Evolutionary conservation across 495 filamentous ascomycete genomes (phyloP), one percentile per base, ranked within the genome.

Genomic region (Symbiotaphrina buchneri): DNA sequence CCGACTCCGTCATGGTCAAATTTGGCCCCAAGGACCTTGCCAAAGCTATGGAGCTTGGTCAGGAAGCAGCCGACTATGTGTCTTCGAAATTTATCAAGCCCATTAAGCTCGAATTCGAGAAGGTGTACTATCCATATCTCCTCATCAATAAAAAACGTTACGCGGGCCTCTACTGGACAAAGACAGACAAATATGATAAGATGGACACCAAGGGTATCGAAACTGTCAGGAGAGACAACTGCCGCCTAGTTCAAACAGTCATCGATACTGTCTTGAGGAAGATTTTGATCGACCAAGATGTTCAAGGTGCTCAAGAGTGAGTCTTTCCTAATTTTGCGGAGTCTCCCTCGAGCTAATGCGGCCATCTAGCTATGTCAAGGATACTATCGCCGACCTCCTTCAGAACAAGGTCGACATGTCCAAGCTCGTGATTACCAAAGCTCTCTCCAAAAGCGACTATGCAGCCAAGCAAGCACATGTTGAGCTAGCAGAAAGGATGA

Each of bases 101-200:
- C 4, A 99, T 99, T 58, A 99, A 94, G 54, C 65, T 99, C 11
- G 87, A 99, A 47, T 99, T 99, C 55, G 87, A 99, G 46, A 99
- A 99, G 52, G 87, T 99, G 2, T 99, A 99, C 51, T 99, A 78
- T 46, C 87, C 87, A 1, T 99, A 99, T 48, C 63, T 99, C 20
- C 60, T 99, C 25, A 99, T 99, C 68, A 99, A 99, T 67, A 99
- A 99, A 55, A 99, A 99, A 63, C 76, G 87, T 33, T 99, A 99
- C 41, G 87, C 87, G 8, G 87, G 87, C 20, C 57, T 99, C 10
- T 95, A 83, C 55, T 99, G 85, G 83, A 95, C 90, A 13, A 82
- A 74, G 27, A 65, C 87, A 0, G 65, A 80, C n/a, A 92, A 90
- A 47, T 83, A 71, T 41, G 87, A 99, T 59, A 99, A 99, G 60